Evolutionary conservation across 257 asterid genomes (phyloP).

Genomic region (Cruciata laevipes): DNA sequence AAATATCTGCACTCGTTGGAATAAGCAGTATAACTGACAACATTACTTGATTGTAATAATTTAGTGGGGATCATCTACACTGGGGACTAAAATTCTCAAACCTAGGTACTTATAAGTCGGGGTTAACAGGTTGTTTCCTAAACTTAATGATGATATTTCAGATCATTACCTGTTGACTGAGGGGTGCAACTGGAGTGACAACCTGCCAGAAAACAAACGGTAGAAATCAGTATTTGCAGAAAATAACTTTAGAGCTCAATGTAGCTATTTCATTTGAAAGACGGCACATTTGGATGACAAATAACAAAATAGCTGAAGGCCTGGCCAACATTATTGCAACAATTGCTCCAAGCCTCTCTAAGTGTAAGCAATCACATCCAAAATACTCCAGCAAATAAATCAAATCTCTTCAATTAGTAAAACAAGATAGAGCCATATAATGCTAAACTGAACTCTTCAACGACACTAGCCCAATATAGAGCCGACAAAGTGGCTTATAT

Average conservation of each 20-base stretch:
- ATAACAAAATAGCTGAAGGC: not conserved
- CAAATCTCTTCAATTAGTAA: not conserved
- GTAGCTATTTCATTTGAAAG: not conserved
- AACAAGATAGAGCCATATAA: not conserved
- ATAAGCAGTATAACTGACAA: not conserved
- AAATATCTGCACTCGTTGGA: not conserved
- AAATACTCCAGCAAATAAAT: conserved; percentile 2
- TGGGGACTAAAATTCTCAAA: not conserved
- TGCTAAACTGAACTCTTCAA: not conserved
- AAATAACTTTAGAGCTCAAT: not conserved
- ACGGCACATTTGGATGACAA: not conserved
- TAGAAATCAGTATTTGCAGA: not conserved
- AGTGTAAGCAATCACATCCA: not conserved
- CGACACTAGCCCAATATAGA: not conserved
- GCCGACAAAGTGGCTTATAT: not conserved
- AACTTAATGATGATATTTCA: not conserved
- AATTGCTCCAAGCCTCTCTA: not conserved
- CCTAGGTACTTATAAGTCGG: not conserved
- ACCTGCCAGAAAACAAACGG: conserved; percentile 54
- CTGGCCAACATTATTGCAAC: not conserved
- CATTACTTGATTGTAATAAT: not conserved
- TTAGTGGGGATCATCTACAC: not conserved
- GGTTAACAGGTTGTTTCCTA: not conserved
- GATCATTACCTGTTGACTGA: conserved; percentile 90
- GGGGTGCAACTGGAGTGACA: conserved; percentile 97